These are phyloP conservation scores for Mortierella sp. DNA, from an alignment of 371 early-diverging fungal genomes.

Conservation along the genomic window DNA sequence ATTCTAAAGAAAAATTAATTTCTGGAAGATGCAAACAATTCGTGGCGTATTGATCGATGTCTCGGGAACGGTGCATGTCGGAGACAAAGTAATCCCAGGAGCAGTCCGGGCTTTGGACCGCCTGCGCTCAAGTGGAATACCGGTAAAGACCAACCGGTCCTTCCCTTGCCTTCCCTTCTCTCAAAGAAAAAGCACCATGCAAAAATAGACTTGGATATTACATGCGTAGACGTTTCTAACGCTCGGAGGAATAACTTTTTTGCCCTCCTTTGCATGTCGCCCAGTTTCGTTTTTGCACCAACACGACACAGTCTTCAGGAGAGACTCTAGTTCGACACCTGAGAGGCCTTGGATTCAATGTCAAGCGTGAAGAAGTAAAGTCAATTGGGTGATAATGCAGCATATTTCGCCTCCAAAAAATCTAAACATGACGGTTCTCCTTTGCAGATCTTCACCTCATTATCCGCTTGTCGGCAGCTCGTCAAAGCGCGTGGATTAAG, in stretches of 20 bases:
- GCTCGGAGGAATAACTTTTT: no score
- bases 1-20: no score
- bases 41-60: slow-evolving; percentile 81
- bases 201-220: no score
- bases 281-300: slow-evolving; percentile 80
- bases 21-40: slow-evolving; percentile 33
- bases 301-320: slow-evolving; percentile 85
- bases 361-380: slow-evolving; percentile 69
- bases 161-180: not conserved
- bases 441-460: slow-evolving; percentile 79
- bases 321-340: slow-evolving; percentile 65
- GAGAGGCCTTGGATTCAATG: slow-evolving; percentile 72
- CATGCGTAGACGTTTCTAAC: no score
- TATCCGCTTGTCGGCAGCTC: slow-evolving; percentile 77
- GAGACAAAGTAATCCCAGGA: slow-evolving; percentile 72
- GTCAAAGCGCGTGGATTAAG: slow-evolving; percentile 61
- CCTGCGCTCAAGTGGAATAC: slow-evolving; percentile 69
- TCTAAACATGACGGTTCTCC: not conserved
- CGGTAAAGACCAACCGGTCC: slow-evolving; percentile 38
- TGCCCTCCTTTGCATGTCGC: no score
- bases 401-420: not conserved
- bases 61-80: slow-evolving; percentile 86
- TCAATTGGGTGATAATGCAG: not conserved
- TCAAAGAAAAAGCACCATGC: no score
- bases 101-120: slow-evolving; percentile 75